Evolutionary conservation across 2,329 filamentous ascomycete species (phyloP).

Genomic region (Phyllosticta citrichinensis): DNA sequence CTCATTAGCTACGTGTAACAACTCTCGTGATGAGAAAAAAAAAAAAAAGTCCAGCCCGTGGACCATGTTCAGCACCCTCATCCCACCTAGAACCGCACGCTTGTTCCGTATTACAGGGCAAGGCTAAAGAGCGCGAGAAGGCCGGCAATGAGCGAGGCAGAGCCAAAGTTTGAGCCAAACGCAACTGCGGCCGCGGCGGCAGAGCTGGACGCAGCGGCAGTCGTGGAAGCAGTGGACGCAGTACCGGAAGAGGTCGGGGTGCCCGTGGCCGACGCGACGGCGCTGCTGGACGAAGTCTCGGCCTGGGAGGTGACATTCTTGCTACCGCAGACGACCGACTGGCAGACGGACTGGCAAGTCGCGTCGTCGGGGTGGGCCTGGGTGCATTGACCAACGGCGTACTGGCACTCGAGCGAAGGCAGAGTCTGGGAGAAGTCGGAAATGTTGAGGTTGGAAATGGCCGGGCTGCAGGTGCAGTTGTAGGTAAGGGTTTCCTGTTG

Average conservation of each 20-base stretch:
- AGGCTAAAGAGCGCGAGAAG: conserved; percentile 48
- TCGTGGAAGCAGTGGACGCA: conserved; percentile 19
- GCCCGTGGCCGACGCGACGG: conserved; percentile 17
- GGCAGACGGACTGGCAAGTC: conserved; percentile 35
- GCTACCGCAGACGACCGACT: conserved; percentile 41
- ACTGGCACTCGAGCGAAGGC: conserved; percentile 25
- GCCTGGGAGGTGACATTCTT: conserved; percentile 17
- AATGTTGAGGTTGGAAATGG: conserved; percentile 46
- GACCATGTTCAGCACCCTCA: neutral
- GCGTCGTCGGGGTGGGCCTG: conserved; percentile 35
- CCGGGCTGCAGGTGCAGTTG: conserved; percentile 45
- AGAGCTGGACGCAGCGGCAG: conserved; percentile 22
- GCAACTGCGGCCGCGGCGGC: conserved; percentile 33
- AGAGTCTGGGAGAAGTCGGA: conserved; percentile 47
- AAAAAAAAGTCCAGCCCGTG: neutral
- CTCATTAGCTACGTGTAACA: conserved; percentile 9
- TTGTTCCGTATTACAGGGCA: conserved; percentile 38
- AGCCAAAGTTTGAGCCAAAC: conserved; percentile 41
- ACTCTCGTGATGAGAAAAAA: conserved; percentile 5
- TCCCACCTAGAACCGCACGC: neutral
- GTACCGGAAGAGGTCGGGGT: conserved; percentile 8
- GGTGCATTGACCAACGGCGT: conserved; percentile 33
- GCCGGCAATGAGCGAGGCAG: conserved; percentile 42
- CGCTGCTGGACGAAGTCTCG: conserved; percentile 12
- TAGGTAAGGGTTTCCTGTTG: conserved; percentile 41